Base-by-base conservation (phyloP, 2,329 filamentous ascomycete genomes). In the Alternaria sp. region DNA sequence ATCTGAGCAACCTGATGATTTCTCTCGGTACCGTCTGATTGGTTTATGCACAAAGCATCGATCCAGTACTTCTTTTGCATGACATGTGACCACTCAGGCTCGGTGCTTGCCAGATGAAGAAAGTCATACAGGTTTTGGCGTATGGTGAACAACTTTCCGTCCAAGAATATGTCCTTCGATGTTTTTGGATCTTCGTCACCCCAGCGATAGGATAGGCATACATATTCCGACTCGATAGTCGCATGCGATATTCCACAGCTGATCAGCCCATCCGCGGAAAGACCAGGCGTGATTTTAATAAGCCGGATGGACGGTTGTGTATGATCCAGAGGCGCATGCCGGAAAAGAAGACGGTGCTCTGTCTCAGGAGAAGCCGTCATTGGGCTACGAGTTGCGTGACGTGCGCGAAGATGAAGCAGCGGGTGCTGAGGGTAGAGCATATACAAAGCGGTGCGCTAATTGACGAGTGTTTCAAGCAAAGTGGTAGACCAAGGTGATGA, bases 1-100 rank as follows among this genome's bases (percentile, higher is more conserved):
- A 71, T 71, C 14, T 68, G 59, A 6, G 54, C 37, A 18, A 71
- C 60, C 33, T 71, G 68, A 23, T 60, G 57, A n/a, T 65, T 67
- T 5, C 61, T 33, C 43, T 67, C 64, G 1, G 28, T 15, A 8
- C 46, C 44, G 14, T 61, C 58, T 3, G 51, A 26, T 28, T 67
- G 64, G 41, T 67, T 50, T 25, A 67, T 64, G 30, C 61, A 64
- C 9, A 67, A 45, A 14, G 61, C 58, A 25, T 67, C 64, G 44
- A 67, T 62, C 64, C 61, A 67, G 54, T 58, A 64, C 11, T 18
- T 26, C 10, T 45, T 57, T n/a, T 21, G 54, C 37, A 30, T 57
- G 9, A 41, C 51, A 9, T n/a, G 20, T 5, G 49, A 53, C 49
- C 15, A 44, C 14, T 30, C 21, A 10, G 18, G 18, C n/a, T 46